Evolutionary conservation across 2,329 filamentous ascomycete genomes (phyloP), one percentile per base, ranked within the genome.

Genomic region (Fusarium albidum): DNA sequence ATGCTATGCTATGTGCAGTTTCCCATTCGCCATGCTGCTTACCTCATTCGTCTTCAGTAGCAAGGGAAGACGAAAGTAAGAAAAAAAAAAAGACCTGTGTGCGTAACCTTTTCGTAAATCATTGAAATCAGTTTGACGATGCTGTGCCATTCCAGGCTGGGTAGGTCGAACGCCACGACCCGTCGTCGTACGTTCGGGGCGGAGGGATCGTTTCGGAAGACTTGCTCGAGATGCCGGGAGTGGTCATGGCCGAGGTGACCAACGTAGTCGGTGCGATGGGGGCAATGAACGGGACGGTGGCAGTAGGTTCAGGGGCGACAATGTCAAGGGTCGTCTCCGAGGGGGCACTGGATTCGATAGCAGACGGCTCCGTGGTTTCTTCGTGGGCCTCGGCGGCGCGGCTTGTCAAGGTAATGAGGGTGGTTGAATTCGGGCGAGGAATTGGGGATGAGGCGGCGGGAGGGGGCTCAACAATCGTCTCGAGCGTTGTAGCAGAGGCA

Each of bases 81-180:
- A 51, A 25, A 38, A n/a, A n/a, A n/a, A n/a, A n/a, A n/a, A n/a
- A n/a, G n/a, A 31, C 7, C 12, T 8, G 14, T 17, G 2, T 6
- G 12, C 31, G 33, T 52, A 14, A 48, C 40, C 13, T 39, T 52
- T 55, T 49, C 32, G 34, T 52, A 41, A 51, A 55, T 49, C 14
- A 35, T 54, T 32, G 9, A 7, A 49, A 55, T 66, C 38, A 37
- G 15, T 32, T 26, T 18, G 55, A 31, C 6, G 43, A 27, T 26
- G 45, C 42, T 3, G 77, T 78, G 44, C 65, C 71, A 54, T 78
- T 80, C 75, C 75, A 78, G 0, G 75, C 35, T 3, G 76, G 75
- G 47, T 79, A 80, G 1, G 71, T 71, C 4, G 78, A 78, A 51
- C 78, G 76, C 79, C 78, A 80, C 42, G 66, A 66, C 14, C 78